Evolutionary conservation across 139 green algal genomes (phyloP), one percentile per base, ranked within the genome.

Genomic region (Chlorella sorokiniana): DNA sequence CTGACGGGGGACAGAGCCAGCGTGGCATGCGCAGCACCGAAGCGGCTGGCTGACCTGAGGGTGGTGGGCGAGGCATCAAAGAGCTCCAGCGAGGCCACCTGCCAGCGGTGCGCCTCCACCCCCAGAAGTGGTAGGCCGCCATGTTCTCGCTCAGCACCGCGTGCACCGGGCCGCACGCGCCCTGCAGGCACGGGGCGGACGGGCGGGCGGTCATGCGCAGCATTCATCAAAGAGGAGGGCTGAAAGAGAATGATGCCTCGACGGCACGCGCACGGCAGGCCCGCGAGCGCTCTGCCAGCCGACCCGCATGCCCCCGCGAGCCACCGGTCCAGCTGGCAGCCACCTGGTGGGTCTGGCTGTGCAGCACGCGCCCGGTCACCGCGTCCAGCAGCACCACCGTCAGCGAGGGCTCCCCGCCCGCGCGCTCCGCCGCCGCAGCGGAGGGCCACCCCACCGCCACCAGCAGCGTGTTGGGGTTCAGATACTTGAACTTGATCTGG

Each of bases 391-490:
- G 67, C 51, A 71, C 37, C 7, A 88, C 78, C 0, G 80, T 87
- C 31, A 94, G 79, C 8, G 41, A 33, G 25, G 48, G 72, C 25
- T 22, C 48, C 0, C 63, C 22, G 14, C 44, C 59, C 56, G 45
- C 16, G 31, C 29, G 33, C 37, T 79, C 25, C 29, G 59, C n/a
- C 22, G 68, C 18, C 52, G 61, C 33, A 20, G 81, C 81, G 3
- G 48, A 4, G 9, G 69, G 25, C 3, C 40, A 38, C 22, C 93
- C 93, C 0, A 85, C 93, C 16, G 91, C 95, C 27, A 98, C 79
- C n/a, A 99, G 90, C 23, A 97, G 69, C 9, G 88, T 89, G 89
- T 98, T 99, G 76, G 92, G 93, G 87, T 95, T 97, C 33, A 98
- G 80, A 88, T 98, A 96, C 62, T 96, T 97, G 89, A 95, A 95